Evolutionary conservation across 2,329 filamentous ascomycete species (phyloP).

Genomic region (Microascus cirrosus): DNA sequence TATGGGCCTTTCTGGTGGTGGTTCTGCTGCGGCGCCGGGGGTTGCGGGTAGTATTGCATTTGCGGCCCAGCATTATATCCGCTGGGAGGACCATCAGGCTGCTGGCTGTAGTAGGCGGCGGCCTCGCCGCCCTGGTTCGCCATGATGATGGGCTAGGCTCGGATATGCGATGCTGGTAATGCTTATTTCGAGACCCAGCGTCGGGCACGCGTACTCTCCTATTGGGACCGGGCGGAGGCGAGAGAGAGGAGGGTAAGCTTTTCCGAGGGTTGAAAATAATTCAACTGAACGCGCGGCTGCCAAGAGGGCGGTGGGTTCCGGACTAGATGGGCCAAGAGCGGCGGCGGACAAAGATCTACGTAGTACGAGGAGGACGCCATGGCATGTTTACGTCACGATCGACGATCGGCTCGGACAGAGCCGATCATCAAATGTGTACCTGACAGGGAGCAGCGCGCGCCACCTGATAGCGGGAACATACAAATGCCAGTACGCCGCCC

Average conservation of each 20-base stretch:
- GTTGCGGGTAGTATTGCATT: conserved; percentile 1
- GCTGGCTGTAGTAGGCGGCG: conserved; percentile 4
- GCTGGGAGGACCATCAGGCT: neutral
- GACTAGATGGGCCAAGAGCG: neutral
- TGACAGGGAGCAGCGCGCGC: neutral
- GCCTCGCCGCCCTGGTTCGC: neutral
- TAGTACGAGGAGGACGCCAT: neutral
- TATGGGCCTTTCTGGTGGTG: conserved; percentile 10
- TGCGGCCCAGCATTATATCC: conserved; percentile 5
- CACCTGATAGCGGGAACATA: neutral
- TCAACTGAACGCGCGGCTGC: neutral
- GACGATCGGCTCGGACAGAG: neutral
- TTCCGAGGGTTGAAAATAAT: neutral
- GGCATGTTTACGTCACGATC: too few relatives aligned
- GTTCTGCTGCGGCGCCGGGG: conserved; percentile 10
- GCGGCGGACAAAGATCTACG: neutral
- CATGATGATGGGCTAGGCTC: neutral
- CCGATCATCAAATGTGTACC: neutral
- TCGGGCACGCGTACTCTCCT: neutral
- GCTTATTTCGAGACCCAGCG: neutral
- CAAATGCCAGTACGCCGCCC: neutral
- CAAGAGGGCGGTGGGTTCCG: neutral
- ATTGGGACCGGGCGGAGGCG: neutral
- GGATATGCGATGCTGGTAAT: neutral
- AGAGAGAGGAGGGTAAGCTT: neutral